Evolutionary conservation across 306 rosid species (phyloP), one percentile per base, ranked within the genome.

Genomic region (Betula pendula): DNA sequence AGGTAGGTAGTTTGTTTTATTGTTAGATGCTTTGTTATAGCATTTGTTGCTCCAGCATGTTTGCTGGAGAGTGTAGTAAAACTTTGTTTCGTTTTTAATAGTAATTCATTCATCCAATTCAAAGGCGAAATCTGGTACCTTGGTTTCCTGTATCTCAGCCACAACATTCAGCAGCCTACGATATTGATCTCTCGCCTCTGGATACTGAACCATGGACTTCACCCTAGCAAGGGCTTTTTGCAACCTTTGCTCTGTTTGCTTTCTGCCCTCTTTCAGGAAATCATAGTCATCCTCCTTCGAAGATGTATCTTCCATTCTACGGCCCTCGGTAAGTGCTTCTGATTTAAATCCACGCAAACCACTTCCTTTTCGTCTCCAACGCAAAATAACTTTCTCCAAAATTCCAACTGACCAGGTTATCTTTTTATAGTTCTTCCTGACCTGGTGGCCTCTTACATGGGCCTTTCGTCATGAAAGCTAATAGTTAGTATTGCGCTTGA

Each of bases 401-500:
- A 94, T 91, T 79, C 98, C 97, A 27, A 93, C 97, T 0, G 98
- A 83, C 98, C 98, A 91, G 44, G 81, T 49, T 52, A 93, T 82
- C 87, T 88, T 90, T 63, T 81, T 81, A 53, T 82, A 53, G 72
- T 78, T 88, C 75, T 88, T 93, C 86, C 98, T 86, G 45, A 89
- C 96, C 86, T 93, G 98, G 83, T 91, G 93, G 50, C 98, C 97
- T 87, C 98, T 88, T 50, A 90, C 97, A 71, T 88, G 96, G 76
- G 98, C 98, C 97, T 91, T 76, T 81, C 40, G 67, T 63, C 62
- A 55, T 42, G 47, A 55, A 80, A 69, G 59, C n/a, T 63, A 35
- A 20, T 60, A 25, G 75, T 82, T 70, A 86, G 27, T 74, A 45
- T 72, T 73, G 33, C 29, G 33, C 47, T 25, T n/a, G 68, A 66